Evolutionary conservation across 768 basidiomycete genomes (phyloP).

Genomic region (Butyriboletus loyo): DNA sequence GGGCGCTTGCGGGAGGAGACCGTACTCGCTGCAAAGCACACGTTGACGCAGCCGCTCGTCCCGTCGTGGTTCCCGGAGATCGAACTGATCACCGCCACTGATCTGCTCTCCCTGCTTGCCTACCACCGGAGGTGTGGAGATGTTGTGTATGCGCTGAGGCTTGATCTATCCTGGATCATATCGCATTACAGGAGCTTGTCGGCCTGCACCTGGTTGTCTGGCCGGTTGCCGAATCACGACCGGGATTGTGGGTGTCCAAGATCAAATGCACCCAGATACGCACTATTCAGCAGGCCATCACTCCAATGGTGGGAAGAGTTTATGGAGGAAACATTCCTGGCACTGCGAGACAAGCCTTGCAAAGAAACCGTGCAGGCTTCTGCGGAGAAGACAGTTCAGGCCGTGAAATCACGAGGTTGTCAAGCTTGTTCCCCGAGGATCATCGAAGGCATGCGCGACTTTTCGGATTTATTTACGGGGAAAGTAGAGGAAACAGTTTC

Average conservation of each 20-base stretch:
- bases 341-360: slow-evolving; percentile 19
- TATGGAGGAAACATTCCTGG: slow-evolving; percentile 10
- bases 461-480: slow-evolving; percentile 5
- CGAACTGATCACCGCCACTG: slow-evolving; percentile 20
- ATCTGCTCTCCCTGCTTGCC: slow-evolving; percentile 21
- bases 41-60: slow-evolving; percentile 24
- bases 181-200: neutral
- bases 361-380: neutral
- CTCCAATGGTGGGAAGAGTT: slow-evolving; percentile 24
- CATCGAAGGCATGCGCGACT: slow-evolving; percentile 11
- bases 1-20: neutral
- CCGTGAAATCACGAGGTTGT: neutral
- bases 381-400: slow-evolving; percentile 1
- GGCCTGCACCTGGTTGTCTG: slow-evolving; percentile 12
- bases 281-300: neutral
- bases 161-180: slow-evolving; percentile 11
- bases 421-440: neutral
- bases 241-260: neutral
- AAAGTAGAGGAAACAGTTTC: slow-evolving; percentile 12
- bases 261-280: neutral
- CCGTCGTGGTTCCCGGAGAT: slow-evolving; percentile 25
- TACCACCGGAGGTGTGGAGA: slow-evolving; percentile 18
- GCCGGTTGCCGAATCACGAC: neutral
- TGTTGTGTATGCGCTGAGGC: slow-evolving; percentile 3
- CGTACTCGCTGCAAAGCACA: slow-evolving; percentile 1